Conservation (phyloP, 2,329 filamentous ascomycete genomes). For the Harringtonia aguacate region DNA sequence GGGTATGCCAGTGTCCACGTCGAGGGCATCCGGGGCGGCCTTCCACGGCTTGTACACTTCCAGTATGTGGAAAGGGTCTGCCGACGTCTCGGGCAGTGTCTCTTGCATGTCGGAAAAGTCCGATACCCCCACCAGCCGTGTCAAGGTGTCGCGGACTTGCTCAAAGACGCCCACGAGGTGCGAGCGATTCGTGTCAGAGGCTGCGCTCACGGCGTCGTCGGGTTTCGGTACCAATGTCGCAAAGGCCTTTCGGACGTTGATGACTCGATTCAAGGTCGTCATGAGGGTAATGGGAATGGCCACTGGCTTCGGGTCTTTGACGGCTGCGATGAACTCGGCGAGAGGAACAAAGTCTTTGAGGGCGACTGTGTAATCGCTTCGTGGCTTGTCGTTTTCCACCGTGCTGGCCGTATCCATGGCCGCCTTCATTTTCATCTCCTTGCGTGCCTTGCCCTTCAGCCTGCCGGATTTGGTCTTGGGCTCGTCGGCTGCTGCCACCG, state of each 20-base stretch:
- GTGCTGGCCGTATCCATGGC: not conserved
- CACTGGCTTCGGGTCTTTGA: constrained; percentile 13
- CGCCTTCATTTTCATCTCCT: constrained; percentile 12
- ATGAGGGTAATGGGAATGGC: constrained; percentile 19
- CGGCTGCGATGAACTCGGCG: constrained; percentile 23
- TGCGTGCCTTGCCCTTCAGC: constrained; percentile 19
- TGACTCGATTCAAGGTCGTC: constrained; percentile 24
- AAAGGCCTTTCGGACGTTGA: constrained; percentile 22
- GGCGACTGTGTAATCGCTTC: constrained; percentile 21
- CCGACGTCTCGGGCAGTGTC: not conserved
- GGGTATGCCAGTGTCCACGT: constrained; percentile 14
- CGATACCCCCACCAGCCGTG: constrained; percentile 9
- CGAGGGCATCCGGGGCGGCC: constrained; percentile 22
- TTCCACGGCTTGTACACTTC: constrained; percentile 25
- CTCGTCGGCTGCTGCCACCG: not conserved
- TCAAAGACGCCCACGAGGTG: constrained; percentile 24
- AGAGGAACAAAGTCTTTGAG: constrained; percentile 26
- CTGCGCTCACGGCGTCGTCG: constrained; percentile 6
- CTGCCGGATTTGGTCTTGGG: not conserved
- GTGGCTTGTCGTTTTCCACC: not conserved
- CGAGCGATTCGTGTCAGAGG: constrained; percentile 14
- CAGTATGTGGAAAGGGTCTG: not conserved
- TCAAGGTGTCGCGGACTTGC: constrained; percentile 21
- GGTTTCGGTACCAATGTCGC: constrained; percentile 11
- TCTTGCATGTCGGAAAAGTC: not conserved